phyloP scores from a whole-genome alignment of 495 filamentous ascomycete species.

The Cercophora sp. region DNA sequence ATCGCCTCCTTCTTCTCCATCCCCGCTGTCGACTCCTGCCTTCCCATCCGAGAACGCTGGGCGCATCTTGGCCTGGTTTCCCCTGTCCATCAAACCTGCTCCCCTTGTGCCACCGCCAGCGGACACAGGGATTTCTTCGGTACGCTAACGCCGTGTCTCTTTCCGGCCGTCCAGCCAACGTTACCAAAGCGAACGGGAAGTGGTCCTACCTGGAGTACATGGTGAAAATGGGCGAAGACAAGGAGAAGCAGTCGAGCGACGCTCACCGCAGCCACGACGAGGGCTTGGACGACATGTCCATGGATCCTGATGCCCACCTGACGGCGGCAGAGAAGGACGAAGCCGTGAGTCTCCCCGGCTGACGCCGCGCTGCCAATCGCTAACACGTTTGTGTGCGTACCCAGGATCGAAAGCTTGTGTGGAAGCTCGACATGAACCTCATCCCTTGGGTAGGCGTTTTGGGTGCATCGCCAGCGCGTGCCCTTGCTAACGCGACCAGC shows the following conservation, averaged over 20 bases:
- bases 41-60: not conserved
- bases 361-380: not conserved
- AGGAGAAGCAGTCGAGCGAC: slow-evolving; percentile 30
- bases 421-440: slow-evolving; percentile 66
- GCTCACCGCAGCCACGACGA: slow-evolving; percentile 27
- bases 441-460: slow-evolving; percentile 61
- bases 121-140: not conserved
- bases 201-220: slow-evolving; percentile 17
- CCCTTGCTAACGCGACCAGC: slow-evolving; percentile 29
- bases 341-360: slow-evolving; percentile 49
- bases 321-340: slow-evolving; percentile 61
- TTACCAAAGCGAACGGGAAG: slow-evolving; percentile 2
- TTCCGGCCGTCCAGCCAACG: not conserved
- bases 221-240: slow-evolving; percentile 22
- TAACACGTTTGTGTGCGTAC: not conserved
- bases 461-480: not conserved
- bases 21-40: not conserved
- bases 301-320: slow-evolving; percentile 65
- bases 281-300: slow-evolving; percentile 18
- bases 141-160: too few relatives aligned
- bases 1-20: not conserved
- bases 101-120: not conserved
- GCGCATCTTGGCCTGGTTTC: not conserved
- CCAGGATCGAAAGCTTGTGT: slow-evolving; percentile 63
- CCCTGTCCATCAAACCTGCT: not conserved